Conservation (phyloP, 1,284 basidiomycete species). For the Ustilago sp. region DNA sequence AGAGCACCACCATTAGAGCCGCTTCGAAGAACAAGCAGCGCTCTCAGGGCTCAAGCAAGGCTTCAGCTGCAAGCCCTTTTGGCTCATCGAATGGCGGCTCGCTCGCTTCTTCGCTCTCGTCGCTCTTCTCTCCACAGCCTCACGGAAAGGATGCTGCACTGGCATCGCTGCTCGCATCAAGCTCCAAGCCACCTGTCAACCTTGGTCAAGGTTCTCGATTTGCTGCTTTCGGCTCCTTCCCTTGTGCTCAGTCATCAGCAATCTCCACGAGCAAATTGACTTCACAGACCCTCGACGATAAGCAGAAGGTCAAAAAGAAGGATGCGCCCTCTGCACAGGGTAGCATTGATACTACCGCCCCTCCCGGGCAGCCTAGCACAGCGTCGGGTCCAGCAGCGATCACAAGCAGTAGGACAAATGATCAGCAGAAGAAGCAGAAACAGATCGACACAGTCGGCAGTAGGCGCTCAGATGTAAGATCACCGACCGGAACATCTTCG, state of each 20-base stretch:
- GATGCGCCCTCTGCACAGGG: background rate
- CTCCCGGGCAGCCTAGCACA: background rate
- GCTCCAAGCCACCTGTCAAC: conserved; percentile 29
- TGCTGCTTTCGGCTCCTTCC: conserved; percentile 33
- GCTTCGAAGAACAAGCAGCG: conserved; percentile 47
- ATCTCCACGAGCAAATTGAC: background rate
- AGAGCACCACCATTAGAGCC: conserved; percentile 39
- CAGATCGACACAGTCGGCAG: background rate
- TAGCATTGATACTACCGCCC: background rate
- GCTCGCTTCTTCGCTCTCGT: conserved; percentile 44
- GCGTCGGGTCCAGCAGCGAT: background rate
- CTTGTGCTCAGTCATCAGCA: conserved; percentile 2
- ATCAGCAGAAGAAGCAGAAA: conserved; percentile 12
- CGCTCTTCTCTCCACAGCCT: conserved; percentile 43
- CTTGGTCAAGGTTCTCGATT: conserved; percentile 27
- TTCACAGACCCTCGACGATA: conserved; percentile 17
- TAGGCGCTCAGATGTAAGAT: background rate
- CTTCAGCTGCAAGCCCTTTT: conserved; percentile 16
- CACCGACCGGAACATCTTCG: background rate
- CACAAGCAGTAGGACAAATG: conserved; percentile 8
- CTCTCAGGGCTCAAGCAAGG: conserved; percentile 10
- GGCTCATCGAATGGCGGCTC: conserved; percentile 33
- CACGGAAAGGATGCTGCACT: conserved; percentile 52
- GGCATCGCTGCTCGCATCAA: conserved; percentile 37
- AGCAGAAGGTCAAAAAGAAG: conserved; percentile 16